A percentile compares a stretch with the other conserved stretches of the same genome.
These are phyloP conservation scores for Tardiomyces depauwii DNA, from an alignment of 1,139 yeast genomes.

Conservation along the genomic window DNA sequence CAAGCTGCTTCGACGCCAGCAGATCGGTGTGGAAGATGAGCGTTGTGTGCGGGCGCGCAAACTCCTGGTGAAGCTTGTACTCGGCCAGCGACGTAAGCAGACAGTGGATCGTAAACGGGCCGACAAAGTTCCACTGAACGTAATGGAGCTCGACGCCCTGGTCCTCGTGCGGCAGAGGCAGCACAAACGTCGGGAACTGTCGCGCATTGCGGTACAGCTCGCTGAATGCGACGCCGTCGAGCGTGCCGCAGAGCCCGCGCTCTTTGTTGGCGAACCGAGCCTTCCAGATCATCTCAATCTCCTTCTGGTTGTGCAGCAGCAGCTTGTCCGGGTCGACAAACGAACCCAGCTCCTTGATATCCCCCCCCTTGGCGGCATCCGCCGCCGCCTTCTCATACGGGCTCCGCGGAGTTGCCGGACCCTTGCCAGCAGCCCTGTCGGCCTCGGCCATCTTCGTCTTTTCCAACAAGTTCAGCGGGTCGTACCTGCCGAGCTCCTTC, in stretches of 20 bases:
- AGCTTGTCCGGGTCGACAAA: conserved; percentile 63
- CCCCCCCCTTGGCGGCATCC: conserved; percentile 2
- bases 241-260: conserved; percentile 51
- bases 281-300: conserved; percentile 80
- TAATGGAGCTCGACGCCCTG: conserved; percentile 75
- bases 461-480: conserved; percentile 60
- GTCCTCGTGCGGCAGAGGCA: conserved; percentile 33
- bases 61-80: conserved; percentile 82
- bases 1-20: conserved; percentile 46
- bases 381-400: conserved; percentile 4
- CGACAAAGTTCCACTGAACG: conserved; percentile 90
- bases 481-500: conserved; percentile 46
- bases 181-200: conserved; percentile 49
- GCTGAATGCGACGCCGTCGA: conserved; percentile 46
- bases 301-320: conserved; percentile 38
- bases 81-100: conserved; percentile 88
- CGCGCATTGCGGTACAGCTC: conserved; percentile 57
- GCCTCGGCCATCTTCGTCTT: conserved; percentile 26
- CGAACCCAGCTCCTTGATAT: conserved; percentile 58
- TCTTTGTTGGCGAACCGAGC: conserved; percentile 64
- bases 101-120: conserved; percentile 76
- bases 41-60: conserved; percentile 91
- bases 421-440: conserved; percentile 14
- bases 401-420: conserved; percentile 6
- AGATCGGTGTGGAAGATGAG: conserved; percentile 80